These are phyloP conservation scores for Thalassiosira hispida DNA, from an alignment of 352 stramenopile species.

Conservation along the genomic window DNA sequence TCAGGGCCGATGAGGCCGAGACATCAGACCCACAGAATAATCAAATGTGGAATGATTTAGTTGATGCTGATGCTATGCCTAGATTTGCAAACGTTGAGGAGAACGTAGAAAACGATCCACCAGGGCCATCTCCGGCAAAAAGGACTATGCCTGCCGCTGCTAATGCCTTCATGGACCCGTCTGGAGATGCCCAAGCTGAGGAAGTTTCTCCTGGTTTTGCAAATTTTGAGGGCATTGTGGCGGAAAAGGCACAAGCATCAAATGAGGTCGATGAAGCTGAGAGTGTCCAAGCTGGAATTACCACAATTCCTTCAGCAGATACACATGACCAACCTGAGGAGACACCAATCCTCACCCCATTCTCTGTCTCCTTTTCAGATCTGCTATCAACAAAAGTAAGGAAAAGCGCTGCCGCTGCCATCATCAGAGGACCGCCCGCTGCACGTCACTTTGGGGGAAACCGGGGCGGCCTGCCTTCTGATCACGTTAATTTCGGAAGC, in stretches of 20 bases:
- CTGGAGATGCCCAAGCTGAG: background rate
- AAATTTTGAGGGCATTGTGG: conserved; percentile 15
- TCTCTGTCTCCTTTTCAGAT: conserved; percentile 61
- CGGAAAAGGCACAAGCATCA: background rate
- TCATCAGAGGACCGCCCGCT: conserved; percentile 83
- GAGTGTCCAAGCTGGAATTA: too few species aligned
- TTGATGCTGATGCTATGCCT: background rate
- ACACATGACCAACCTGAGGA: too few species aligned
- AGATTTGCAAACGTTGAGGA: background rate
- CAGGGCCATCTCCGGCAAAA: conserved; percentile 22
- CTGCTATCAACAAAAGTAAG: conserved; percentile 72
- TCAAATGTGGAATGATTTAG: conserved; percentile 18
- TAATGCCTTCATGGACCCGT: background rate
- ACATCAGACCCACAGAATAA: background rate
- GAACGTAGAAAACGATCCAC: conserved; percentile 3
- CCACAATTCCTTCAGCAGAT: too few species aligned
- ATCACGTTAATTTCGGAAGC: conserved; percentile 34
- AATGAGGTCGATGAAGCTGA: background rate
- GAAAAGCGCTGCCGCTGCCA: conserved; percentile 73
- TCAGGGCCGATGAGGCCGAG: background rate
- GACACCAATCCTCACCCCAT: too few species aligned
- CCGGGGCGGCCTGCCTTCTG: conserved; percentile 67
- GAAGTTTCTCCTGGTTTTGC: background rate
- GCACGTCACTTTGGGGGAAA: conserved; percentile 85
- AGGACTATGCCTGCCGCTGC: background rate